Evolutionary conservation across 768 basidiomycete species (phyloP).

Genomic region (Punctularia strigosozonata): DNA sequence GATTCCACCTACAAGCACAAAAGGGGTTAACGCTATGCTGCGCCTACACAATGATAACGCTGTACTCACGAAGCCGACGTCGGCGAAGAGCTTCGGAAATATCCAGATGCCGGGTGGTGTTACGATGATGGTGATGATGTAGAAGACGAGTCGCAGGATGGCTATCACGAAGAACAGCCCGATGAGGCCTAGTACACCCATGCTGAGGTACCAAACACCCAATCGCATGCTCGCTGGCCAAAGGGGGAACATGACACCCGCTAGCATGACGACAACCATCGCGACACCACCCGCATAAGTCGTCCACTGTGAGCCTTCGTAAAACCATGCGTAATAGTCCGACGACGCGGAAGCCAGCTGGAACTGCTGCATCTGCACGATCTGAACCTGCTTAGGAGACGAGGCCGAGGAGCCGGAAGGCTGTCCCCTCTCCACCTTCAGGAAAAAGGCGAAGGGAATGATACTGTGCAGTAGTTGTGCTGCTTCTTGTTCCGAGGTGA

Average conservation of each 20-base stretch:
- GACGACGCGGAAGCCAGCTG: too few species aligned
- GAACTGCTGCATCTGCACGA: constrained; percentile 77
- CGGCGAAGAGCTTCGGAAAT: constrained; percentile 95
- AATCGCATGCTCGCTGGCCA: constrained; percentile 91
- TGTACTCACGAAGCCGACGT: constrained; percentile 89
- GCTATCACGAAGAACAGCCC: constrained; percentile 87
- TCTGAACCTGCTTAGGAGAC: constrained; percentile 69
- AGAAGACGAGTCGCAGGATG: constrained; percentile 85
- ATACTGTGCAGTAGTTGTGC: constrained; percentile 49
- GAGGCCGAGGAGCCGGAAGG: constrained; percentile 50
- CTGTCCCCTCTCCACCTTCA: constrained; percentile 74
- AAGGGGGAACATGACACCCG: constrained; percentile 97
- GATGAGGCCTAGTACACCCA: constrained; percentile 78
- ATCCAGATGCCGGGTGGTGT: constrained; percentile 95
- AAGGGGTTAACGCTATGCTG: not conserved
- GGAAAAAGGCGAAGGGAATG: constrained; percentile 83
- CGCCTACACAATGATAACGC: not conserved
- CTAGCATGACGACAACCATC: constrained; percentile 91
- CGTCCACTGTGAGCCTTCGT: constrained; percentile 88
- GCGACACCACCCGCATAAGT: constrained; percentile 82
- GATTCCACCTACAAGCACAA: constrained; percentile 83
- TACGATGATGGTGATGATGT: constrained; percentile 80
- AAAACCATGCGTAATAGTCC: constrained; percentile 94
- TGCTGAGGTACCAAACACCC: constrained; percentile 92
- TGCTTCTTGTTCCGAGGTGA: constrained; percentile 71